phyloP scores from a whole-genome alignment of 306 rosid species.

The Biancaea sappan region DNA sequence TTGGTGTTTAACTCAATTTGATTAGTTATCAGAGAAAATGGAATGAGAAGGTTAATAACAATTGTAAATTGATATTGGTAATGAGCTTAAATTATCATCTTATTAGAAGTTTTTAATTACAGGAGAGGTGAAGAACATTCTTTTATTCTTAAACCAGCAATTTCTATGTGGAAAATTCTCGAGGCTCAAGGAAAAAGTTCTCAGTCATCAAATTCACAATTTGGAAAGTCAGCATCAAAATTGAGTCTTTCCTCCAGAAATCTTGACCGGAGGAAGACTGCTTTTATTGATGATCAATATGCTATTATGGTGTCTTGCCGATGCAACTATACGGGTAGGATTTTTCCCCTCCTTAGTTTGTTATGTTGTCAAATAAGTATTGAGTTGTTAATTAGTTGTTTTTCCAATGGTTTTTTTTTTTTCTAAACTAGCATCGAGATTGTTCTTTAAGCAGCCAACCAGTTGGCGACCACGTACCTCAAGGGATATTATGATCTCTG shows the following conservation, averaged over 20 bases:
- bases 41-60: background rate
- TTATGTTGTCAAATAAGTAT: slow-evolving; percentile 25
- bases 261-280: slow-evolving; percentile 45
- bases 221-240: slow-evolving; percentile 54
- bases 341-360: slow-evolving; percentile 15
- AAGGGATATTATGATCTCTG: slow-evolving; percentile 86
- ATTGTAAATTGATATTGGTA: slow-evolving; percentile 5
- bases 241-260: slow-evolving; percentile 40
- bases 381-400: slow-evolving; percentile 30
- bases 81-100: slow-evolving; percentile 32
- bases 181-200: slow-evolving; percentile 56
- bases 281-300: slow-evolving; percentile 59
- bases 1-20: slow-evolving; percentile 20
- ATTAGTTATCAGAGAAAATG: slow-evolving; percentile 9
- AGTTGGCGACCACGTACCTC: slow-evolving; percentile 78
- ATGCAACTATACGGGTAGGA: slow-evolving; percentile 82
- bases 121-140: slow-evolving; percentile 98
- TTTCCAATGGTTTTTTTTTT: slow-evolving; percentile 26
- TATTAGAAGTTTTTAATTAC: slow-evolving; percentile 44
- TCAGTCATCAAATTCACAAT: slow-evolving; percentile 46
- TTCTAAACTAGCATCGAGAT: slow-evolving; percentile 63
- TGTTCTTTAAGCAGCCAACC: slow-evolving; percentile 89
- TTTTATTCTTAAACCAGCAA: slow-evolving; percentile 83
- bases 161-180: slow-evolving; percentile 60
- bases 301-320: slow-evolving; percentile 94